Percentiles rank a stretch among this genome's conserved stretches.
phyloP scores from a whole-genome alignment of 176 grass and related monocot species.

The Phoenix dactylifera region DNA sequence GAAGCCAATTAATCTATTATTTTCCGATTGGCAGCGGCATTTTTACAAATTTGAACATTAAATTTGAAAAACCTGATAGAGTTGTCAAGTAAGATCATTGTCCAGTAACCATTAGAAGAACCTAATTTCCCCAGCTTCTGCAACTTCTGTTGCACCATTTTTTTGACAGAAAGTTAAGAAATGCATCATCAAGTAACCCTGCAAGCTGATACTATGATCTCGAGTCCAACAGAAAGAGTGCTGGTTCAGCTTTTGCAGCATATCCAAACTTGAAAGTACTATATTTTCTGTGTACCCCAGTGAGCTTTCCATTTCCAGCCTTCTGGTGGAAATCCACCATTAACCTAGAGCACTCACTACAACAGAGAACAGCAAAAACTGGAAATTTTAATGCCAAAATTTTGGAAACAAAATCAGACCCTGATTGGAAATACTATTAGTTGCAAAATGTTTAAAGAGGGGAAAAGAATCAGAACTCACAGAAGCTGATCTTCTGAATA shows the following conservation, averaged over 20 bases:
- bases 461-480: constrained; percentile 30
- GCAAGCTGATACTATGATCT: neutral
- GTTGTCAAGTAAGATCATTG: too few relatives aligned
- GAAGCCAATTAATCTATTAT: too few relatives aligned
- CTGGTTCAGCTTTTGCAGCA: constrained; percentile 42
- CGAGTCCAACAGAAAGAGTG: constrained; percentile 47
- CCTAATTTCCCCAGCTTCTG: too few relatives aligned
- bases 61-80: too few relatives aligned
- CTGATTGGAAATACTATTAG: too few relatives aligned
- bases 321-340: constrained; percentile 84
- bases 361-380: neutral
- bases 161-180: constrained; percentile 1
- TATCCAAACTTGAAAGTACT: constrained; percentile 65
- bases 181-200: constrained; percentile 22
- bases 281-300: constrained; percentile 62
- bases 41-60: too few relatives aligned
- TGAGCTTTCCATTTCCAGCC: constrained; percentile 51
- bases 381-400: too few relatives aligned
- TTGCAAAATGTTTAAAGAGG: too few relatives aligned
- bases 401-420: too few relatives aligned
- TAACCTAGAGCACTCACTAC: constrained; percentile 64
- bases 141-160: too few relatives aligned
- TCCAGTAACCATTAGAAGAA: too few relatives aligned
- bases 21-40: too few relatives aligned
- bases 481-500: constrained; percentile 71